phyloP scores from a whole-genome alignment of 2,329 filamentous ascomycete genomes.

The Chlorencoelia australis region DNA sequence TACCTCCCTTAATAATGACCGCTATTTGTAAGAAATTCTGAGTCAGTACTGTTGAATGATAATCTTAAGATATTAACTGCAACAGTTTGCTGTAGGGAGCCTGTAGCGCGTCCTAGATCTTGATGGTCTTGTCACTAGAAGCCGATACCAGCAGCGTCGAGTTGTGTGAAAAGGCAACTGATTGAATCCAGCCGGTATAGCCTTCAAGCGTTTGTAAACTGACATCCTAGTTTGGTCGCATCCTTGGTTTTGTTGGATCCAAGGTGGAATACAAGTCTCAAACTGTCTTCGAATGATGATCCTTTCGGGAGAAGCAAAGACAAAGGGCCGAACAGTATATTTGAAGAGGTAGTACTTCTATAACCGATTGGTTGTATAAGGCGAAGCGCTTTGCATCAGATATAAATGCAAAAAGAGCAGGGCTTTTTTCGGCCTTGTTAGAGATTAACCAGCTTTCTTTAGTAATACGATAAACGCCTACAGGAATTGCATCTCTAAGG shows the following conservation, averaged over 20 bases:
- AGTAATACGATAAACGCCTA: neutral
- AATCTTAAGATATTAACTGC: no score
- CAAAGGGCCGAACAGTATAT: conserved; percentile 25
- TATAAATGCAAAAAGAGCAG: neutral
- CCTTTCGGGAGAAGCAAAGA: conserved; percentile 26
- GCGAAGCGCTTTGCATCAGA: neutral
- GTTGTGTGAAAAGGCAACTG: conserved; percentile 16
- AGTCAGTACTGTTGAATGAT: no score
- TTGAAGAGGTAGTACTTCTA: conserved; percentile 21
- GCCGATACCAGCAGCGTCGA: conserved; percentile 14
- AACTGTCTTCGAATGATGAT: conserved; percentile 17
- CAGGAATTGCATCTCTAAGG: neutral
- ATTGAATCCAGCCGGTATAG: conserved; percentile 5
- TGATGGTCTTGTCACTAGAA: conserved; percentile 9
- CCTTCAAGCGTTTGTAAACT: conserved; percentile 13
- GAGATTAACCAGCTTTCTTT: conserved; percentile 1
- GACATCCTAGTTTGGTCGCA: conserved; percentile 5
- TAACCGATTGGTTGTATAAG: conserved; percentile 6
- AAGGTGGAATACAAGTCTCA: conserved; percentile 8
- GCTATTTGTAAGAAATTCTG: no score
- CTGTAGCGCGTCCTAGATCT: no score
- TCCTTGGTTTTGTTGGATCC: conserved; percentile 5
- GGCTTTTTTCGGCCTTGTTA: conserved; percentile 1
- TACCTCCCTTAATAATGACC: no score
- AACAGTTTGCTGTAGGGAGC: conserved; percentile 3